Percentiles rank a stretch among this genome's conserved stretches.
phyloP scores from a whole-genome alignment of 371 early-diverging fungal species.

The Rhizopus microsporus region DNA sequence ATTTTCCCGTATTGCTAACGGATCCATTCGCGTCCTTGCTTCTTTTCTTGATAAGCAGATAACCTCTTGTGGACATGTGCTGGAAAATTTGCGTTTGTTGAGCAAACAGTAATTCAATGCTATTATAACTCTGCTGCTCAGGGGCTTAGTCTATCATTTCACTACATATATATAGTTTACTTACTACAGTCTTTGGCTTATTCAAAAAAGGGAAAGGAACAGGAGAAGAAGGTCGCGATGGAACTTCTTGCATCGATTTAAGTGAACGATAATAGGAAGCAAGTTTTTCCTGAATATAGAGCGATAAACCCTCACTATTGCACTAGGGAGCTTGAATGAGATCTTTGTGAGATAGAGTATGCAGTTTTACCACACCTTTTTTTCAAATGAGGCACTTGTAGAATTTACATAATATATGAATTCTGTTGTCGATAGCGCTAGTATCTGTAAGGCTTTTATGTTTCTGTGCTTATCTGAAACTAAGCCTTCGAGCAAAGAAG shows the following conservation, averaged over 20 bases:
- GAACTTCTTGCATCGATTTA: conserved; percentile 14
- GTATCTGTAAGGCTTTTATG: conserved; percentile 19
- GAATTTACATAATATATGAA: conserved; percentile 17
- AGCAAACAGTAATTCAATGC: conserved; percentile 25
- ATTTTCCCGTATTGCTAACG: conserved; percentile 18
- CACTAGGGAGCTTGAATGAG: conserved; percentile 4
- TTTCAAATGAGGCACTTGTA: conserved; percentile 15
- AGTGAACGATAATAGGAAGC: conserved; percentile 26
- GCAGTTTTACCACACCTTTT: neutral
- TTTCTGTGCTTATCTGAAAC: conserved; percentile 23
- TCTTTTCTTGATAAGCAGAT: conserved; percentile 23
- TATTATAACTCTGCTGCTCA: conserved; percentile 28
- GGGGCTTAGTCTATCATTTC: neutral
- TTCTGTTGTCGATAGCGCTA: conserved; percentile 15
- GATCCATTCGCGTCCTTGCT: conserved; percentile 12
- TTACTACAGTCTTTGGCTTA: conserved; percentile 28
- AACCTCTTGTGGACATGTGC: conserved; percentile 21
- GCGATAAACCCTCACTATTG: conserved; percentile 27
- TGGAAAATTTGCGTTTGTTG: conserved; percentile 9
- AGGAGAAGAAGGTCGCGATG: conserved; percentile 19
- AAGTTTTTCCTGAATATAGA: conserved; percentile 32
- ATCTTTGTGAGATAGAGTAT: neutral
- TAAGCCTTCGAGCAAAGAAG: conserved; percentile 18
- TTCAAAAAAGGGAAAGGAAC: conserved; percentile 29
- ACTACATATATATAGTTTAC: neutral